Percentiles rank a stretch among this genome's conserved stretches.
phyloP scores from a whole-genome alignment of 768 basidiomycete genomes.

The Terana coerulea region DNA sequence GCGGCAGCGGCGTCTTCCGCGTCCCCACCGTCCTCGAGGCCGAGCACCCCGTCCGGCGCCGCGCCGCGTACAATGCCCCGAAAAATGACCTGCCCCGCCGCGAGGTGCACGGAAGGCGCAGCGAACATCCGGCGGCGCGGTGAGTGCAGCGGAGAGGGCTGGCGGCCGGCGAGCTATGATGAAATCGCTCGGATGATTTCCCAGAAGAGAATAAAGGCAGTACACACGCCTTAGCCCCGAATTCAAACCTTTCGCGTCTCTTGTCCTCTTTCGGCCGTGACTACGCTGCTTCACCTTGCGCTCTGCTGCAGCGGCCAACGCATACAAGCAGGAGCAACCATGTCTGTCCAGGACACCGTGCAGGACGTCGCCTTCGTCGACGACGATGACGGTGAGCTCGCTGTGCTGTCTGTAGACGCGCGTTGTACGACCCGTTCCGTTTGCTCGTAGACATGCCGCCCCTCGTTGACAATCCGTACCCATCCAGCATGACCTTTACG shows the following conservation, averaged over 20 bases:
- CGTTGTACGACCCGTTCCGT: constrained; percentile 21
- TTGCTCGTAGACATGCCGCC: constrained; percentile 33
- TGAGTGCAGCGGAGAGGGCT: constrained; percentile 1
- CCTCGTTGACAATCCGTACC: constrained; percentile 47
- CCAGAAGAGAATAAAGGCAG: constrained; percentile 27
- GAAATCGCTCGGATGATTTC: constrained; percentile 15
- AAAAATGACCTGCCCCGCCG: background rate
- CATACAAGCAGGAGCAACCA: background rate
- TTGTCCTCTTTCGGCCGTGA: constrained; percentile 11
- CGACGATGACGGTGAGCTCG: constrained; percentile 14
- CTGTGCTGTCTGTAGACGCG: constrained; percentile 15
- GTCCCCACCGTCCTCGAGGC: constrained; percentile 1
- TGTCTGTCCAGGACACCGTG: constrained; percentile 5
- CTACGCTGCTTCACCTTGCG: constrained; percentile 1
- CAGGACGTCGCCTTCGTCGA: constrained; percentile 12
- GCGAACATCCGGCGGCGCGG: background rate
- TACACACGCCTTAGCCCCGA: constrained; percentile 23
- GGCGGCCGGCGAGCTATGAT: background rate
- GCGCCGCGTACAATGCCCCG: background rate
- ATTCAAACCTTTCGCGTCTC: constrained; percentile 12
- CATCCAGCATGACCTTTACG: constrained; percentile 48
- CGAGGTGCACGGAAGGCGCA: background rate
- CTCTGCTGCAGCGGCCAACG: background rate
- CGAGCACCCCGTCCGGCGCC: too few relatives aligned
- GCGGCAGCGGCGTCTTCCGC: background rate